These are phyloP conservation scores for Jamesozyma gamospora DNA, from an alignment of 805 yeast species.

Conservation along the genomic window DNA sequence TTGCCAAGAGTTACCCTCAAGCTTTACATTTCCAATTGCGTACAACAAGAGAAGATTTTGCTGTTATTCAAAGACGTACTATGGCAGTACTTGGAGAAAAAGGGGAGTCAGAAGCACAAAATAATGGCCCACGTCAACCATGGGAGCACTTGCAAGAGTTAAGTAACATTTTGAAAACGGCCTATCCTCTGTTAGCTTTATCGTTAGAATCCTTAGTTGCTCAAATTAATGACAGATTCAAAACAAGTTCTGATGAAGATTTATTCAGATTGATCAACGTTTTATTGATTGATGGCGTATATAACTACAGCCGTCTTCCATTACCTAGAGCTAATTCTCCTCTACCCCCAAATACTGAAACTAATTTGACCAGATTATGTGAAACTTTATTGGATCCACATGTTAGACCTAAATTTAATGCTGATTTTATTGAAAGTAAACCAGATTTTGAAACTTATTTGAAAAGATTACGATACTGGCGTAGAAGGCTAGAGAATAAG, in stretches of 20 bases:
- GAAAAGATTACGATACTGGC: conserved; percentile 77
- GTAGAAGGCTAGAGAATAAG: conserved; percentile 84
- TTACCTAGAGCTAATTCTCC: conserved; percentile 82
- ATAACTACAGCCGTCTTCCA: conserved; percentile 74
- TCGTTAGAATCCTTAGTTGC: conserved; percentile 92
- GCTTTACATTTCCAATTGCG: conserved; percentile 93
- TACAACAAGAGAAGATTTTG: conserved; percentile 89
- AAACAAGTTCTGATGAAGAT: conserved; percentile 90
- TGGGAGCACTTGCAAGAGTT: conserved; percentile 91
- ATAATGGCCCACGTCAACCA: conserved; percentile 50
- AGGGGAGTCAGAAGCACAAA: conserved; percentile 10
- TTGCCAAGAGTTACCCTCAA: conserved; percentile 95
- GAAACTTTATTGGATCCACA: conserved; percentile 87
- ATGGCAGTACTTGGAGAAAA: conserved; percentile 35
- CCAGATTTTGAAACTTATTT: conserved; percentile 87
- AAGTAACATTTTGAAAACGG: conserved; percentile 91
- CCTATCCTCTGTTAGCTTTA: conserved; percentile 86
- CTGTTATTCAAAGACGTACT: conserved; percentile 74
- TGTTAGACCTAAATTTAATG: conserved; percentile 80
- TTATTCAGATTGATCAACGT: conserved; percentile 92
- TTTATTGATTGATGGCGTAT: conserved; percentile 84
- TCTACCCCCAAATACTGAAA: conserved; percentile 84
- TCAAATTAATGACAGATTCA: conserved; percentile 88
- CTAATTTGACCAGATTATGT: conserved; percentile 79
- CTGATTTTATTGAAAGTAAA: conserved; percentile 76